Percentiles rank a stretch among this genome's conserved stretches.
phyloP scores from a whole-genome alignment of 805 yeast genomes.

The Candida hispaniensis region DNA sequence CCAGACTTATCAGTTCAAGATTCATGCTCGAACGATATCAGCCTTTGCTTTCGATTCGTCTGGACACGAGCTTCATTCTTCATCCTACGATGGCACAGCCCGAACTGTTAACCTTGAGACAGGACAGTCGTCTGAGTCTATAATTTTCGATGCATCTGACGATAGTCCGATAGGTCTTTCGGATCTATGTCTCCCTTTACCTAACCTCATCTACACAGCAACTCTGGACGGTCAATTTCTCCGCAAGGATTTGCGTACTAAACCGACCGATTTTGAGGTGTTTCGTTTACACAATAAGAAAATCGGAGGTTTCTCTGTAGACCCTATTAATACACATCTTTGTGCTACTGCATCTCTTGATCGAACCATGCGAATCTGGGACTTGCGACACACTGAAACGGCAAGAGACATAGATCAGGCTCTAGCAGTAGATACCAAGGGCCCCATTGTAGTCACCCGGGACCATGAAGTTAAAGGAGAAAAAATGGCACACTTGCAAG shows the following conservation, averaged over 20 bases:
- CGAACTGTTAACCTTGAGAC: conserved; percentile 58
- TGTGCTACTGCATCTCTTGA: conserved; percentile 86
- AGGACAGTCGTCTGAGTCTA: conserved; percentile 48
- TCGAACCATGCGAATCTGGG: conserved; percentile 79
- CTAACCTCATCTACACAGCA: conserved; percentile 54
- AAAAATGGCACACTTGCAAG: conserved; percentile 38
- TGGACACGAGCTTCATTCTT: conserved; percentile 49
- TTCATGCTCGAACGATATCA: conserved; percentile 69
- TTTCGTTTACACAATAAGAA: conserved; percentile 74
- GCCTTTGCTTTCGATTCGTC: conserved; percentile 45
- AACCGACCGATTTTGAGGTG: conserved; percentile 29
- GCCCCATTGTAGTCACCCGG: too few species aligned
- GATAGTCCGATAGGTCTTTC: conserved; percentile 49
- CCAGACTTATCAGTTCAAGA: conserved; percentile 43
- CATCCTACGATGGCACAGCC: conserved; percentile 83
- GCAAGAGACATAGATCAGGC: conserved; percentile 7
- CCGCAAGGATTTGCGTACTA: conserved; percentile 55
- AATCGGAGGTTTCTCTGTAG: conserved; percentile 78
- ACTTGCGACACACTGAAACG: conserved; percentile 43
- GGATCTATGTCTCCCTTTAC: conserved; percentile 52
- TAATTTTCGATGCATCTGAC: conserved; percentile 38
- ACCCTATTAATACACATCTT: conserved; percentile 54
- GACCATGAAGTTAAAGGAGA: conserved; percentile 19
- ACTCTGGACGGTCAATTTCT: conserved; percentile 76
- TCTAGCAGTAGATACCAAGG: too few species aligned